Percentiles rank a stretch among this genome's conserved stretches.
Conservation (phyloP, 2,329 filamentous ascomycete species). For the Lasiodiplodia citricola region DNA sequence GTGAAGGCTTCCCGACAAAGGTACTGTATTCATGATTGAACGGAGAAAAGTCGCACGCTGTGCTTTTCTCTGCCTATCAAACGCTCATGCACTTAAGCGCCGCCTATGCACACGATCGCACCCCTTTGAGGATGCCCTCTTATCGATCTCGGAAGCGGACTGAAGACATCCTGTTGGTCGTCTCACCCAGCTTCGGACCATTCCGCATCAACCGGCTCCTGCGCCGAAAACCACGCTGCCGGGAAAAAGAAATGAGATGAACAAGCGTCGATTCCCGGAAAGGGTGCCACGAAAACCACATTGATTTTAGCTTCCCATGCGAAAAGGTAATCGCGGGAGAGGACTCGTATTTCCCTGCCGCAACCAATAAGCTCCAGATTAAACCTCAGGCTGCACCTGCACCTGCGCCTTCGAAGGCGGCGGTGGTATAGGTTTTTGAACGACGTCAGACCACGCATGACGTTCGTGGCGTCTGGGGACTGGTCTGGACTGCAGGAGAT, state of each 20-base stretch:
- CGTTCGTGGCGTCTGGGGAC: background rate
- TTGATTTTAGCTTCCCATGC: background rate
- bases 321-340: background rate
- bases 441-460: background rate
- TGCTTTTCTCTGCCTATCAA: constrained; percentile 1
- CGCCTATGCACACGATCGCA: background rate
- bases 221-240: background rate
- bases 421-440: background rate
- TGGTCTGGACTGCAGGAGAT: background rate
- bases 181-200: background rate
- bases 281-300: background rate
- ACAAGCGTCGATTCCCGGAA: background rate
- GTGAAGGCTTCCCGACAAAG: background rate
- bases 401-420: background rate
- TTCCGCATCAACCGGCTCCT: background rate
- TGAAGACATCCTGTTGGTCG: background rate
- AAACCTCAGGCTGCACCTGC: background rate
- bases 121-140: background rate
- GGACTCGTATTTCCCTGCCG: background rate
- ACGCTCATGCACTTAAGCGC: background rate
- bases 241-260: background rate
- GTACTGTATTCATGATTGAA: background rate
- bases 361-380: background rate
- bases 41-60: background rate
- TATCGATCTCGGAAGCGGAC: background rate